Conservation (phyloP, 2,329 filamentous ascomycete species). For the Saccharata proteae region DNA sequence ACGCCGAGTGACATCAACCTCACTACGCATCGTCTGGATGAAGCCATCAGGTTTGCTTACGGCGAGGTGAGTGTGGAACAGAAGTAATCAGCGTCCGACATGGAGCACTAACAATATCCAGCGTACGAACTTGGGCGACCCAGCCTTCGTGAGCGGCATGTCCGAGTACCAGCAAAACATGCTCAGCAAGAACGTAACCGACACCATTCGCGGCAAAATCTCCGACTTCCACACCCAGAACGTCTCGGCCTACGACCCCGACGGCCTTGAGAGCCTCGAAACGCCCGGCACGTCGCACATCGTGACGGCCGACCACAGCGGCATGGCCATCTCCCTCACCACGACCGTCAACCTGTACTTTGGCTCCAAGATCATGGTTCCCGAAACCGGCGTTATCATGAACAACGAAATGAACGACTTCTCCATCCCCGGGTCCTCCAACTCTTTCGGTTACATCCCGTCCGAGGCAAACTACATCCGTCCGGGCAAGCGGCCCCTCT, state of each 20-base stretch:
- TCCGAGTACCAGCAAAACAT: slow-evolving; percentile 53
- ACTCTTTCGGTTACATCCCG: slow-evolving; percentile 78
- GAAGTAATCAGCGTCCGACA: neutral
- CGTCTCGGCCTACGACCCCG: slow-evolving; percentile 61
- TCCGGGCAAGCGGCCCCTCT: slow-evolving; percentile 69
- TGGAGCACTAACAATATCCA: slow-evolving; percentile 10
- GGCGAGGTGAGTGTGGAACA: slow-evolving; percentile 32
- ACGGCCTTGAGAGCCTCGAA: slow-evolving; percentile 51
- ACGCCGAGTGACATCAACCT: slow-evolving; percentile 46
- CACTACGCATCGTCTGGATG: slow-evolving; percentile 70
- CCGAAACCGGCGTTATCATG: slow-evolving; percentile 72
- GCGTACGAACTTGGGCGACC: slow-evolving; percentile 72
- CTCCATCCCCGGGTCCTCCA: slow-evolving; percentile 63
- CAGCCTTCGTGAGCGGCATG: slow-evolving; percentile 55
- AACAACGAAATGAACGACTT: slow-evolving; percentile 55
- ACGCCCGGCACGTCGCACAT: slow-evolving; percentile 66
- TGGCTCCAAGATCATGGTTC: slow-evolving; percentile 66
- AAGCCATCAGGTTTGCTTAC: slow-evolving; percentile 85
- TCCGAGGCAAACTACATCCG: slow-evolving; percentile 70
- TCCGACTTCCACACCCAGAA: slow-evolving; percentile 60
- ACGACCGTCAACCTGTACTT: slow-evolving; percentile 85
- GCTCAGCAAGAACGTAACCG: slow-evolving; percentile 48
- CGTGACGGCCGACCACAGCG: slow-evolving; percentile 57
- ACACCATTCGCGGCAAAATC: slow-evolving; percentile 53
- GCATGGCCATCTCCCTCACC: slow-evolving; percentile 68